These are phyloP conservation scores for Geoglossum cookeanum DNA, from an alignment of 2,329 filamentous ascomycete species.

Conservation along the genomic window DNA sequence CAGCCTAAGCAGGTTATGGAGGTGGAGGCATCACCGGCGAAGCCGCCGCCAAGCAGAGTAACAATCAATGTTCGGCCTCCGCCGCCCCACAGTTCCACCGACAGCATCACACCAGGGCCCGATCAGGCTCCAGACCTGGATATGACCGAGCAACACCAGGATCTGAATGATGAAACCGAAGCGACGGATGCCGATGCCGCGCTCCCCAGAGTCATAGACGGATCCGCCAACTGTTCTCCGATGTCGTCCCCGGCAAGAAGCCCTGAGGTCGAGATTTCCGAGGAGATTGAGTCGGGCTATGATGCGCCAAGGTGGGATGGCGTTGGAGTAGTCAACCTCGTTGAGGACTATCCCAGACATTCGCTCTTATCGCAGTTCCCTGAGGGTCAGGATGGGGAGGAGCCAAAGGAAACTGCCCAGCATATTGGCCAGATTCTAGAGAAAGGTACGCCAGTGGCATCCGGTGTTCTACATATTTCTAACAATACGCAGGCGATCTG, in stretches of 20 bases:
- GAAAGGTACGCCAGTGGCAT: neutral
- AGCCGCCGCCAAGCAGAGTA: slow-evolving; percentile 5
- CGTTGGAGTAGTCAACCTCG: slow-evolving; percentile 4
- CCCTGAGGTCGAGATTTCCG: slow-evolving; percentile 29
- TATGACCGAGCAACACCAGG: neutral
- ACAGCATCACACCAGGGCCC: neutral
- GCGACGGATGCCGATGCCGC: neutral
- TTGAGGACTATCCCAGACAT: neutral
- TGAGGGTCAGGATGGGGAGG: neutral
- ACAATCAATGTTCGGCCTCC: slow-evolving; percentile 6
- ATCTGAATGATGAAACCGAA: neutral
- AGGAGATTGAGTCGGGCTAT: slow-evolving; percentile 29
- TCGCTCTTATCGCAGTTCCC: slow-evolving; percentile 3
- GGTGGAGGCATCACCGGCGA: neutral
- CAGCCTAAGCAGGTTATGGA: neutral
- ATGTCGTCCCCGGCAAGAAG: slow-evolving; percentile 21
- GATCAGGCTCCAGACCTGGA: neutral
- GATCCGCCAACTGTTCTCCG: neutral
- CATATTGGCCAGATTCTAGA: slow-evolving; percentile 3
- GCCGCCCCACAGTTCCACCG: neutral
- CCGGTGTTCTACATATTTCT: neutral
- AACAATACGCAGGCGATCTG: neutral
- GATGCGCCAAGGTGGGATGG: slow-evolving; percentile 24
- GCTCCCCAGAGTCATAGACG: neutral
- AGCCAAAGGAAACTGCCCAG: slow-evolving; percentile 1